Percentiles rank a stretch among this genome's conserved stretches.
Evolutionary conservation across 2,329 filamentous ascomycete species (phyloP).

Genomic region (Pestalotiopsis sp.): DNA sequence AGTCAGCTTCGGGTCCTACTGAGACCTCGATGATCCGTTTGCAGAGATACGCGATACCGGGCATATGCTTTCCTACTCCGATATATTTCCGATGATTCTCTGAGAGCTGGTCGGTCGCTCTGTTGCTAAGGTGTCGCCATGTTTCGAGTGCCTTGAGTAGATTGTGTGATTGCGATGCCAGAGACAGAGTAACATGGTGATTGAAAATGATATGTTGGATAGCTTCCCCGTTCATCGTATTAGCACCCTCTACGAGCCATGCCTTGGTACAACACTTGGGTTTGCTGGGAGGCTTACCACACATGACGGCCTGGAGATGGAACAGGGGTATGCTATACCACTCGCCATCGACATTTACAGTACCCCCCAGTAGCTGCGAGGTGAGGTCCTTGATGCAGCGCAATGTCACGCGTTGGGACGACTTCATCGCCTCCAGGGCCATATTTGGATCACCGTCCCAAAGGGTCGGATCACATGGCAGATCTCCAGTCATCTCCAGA

Average conservation of each 20-base stretch:
- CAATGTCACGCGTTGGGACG: background rate
- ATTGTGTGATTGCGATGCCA: background rate
- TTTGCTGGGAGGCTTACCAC: background rate
- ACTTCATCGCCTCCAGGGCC: background rate
- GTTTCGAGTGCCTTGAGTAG: background rate
- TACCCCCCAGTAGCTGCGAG: background rate
- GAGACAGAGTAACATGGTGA: background rate
- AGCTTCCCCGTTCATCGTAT: background rate
- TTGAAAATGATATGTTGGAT: slow-evolving; percentile 5
- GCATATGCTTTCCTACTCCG: slow-evolving; percentile 12
- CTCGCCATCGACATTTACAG: background rate
- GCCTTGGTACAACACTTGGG: background rate
- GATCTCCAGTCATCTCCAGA: slow-evolving; percentile 14
- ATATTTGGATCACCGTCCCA: background rate
- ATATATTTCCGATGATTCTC: slow-evolving; percentile 4
- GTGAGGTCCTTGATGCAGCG: background rate
- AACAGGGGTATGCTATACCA: background rate
- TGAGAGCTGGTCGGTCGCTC: background rate
- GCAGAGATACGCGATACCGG: slow-evolving; percentile 12
- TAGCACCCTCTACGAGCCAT: background rate
- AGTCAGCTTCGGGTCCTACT: background rate
- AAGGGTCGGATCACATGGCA: slow-evolving; percentile 6
- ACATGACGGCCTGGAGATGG: background rate
- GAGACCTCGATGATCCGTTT: slow-evolving; percentile 13
- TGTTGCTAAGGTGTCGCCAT: background rate